Percentiles rank a stretch among this genome's conserved stretches.
These are phyloP conservation scores for Garcia nutans DNA, from an alignment of 345 rosid species.

Conservation along the genomic window DNA sequence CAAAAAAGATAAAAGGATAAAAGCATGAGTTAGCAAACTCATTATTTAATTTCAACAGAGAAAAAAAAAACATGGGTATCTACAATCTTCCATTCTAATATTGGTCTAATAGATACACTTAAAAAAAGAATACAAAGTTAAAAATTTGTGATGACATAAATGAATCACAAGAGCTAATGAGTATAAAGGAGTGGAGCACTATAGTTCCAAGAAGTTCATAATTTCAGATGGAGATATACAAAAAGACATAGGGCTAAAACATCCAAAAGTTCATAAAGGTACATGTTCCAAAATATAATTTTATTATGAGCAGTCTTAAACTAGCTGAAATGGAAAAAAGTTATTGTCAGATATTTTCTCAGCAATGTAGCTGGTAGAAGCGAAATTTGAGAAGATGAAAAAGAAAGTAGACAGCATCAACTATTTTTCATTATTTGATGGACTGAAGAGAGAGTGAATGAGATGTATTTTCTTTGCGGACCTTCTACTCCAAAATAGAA, in stretches of 20 bases:
- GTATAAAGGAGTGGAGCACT: background rate
- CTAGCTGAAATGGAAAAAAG: background rate
- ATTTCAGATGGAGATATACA: background rate
- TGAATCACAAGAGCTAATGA: background rate
- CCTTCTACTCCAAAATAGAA: background rate
- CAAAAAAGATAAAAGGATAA: background rate
- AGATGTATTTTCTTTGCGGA: background rate
- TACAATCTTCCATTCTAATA: background rate
- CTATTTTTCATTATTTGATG: background rate
- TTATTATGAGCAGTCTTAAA: background rate
- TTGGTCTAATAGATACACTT: too few species aligned
- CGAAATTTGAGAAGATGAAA: background rate
- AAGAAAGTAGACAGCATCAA: background rate
- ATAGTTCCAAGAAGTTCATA: background rate
- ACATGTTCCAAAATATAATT: too few species aligned
- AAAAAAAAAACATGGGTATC: too few species aligned
- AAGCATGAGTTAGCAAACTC: background rate
- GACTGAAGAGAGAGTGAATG: background rate
- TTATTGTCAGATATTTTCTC: background rate
- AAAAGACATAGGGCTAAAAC: background rate
- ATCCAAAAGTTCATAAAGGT: background rate
- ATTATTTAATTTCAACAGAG: too few species aligned
- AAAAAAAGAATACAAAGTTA: background rate
- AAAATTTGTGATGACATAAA: background rate
- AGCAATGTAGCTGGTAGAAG: background rate